Conservation (phyloP, 768 basidiomycete genomes). For the Calocera cornea region DNA sequence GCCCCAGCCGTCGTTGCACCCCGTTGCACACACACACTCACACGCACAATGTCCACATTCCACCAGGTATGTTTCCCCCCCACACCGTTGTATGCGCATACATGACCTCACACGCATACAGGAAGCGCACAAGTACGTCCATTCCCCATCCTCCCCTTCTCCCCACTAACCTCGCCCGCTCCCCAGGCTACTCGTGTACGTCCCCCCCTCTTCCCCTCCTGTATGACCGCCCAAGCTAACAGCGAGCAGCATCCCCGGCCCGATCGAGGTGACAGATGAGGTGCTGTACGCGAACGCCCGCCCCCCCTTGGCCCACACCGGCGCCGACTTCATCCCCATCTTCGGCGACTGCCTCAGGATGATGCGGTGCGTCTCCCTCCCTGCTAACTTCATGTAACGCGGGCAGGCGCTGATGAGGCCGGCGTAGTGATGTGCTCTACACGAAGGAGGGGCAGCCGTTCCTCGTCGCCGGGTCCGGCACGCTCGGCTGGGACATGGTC, state of each 20-base stretch:
- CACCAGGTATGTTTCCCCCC: background rate
- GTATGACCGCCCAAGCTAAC: background rate
- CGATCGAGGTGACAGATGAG: constrained; percentile 51
- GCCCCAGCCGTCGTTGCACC: constrained; percentile 3
- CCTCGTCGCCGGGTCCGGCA: constrained; percentile 87
- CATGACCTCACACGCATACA: constrained; percentile 2
- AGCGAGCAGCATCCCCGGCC: constrained; percentile 35
- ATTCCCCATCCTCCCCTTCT: background rate
- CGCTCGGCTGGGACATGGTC: constrained; percentile 92
- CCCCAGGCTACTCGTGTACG: constrained; percentile 19
- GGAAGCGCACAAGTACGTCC: constrained; percentile 22
- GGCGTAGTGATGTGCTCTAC: constrained; percentile 53
- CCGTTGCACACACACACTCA: constrained; percentile 5
- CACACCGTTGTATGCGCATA: background rate
- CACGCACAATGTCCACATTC: background rate
- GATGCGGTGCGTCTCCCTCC: constrained; percentile 41
- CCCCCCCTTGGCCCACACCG: constrained; percentile 78
- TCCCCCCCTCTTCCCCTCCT: background rate
- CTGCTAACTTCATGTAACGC: background rate
- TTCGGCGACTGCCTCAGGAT: constrained; percentile 83
- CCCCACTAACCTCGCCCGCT: background rate
- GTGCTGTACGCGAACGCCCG: constrained; percentile 91
- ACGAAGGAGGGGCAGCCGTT: constrained; percentile 76
- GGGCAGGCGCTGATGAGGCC: constrained; percentile 5
- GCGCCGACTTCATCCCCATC: constrained; percentile 72